These are phyloP conservation scores for Sporodiniella umbellata DNA, from an alignment of 371 early-diverging fungal species.

Conservation along the genomic window DNA sequence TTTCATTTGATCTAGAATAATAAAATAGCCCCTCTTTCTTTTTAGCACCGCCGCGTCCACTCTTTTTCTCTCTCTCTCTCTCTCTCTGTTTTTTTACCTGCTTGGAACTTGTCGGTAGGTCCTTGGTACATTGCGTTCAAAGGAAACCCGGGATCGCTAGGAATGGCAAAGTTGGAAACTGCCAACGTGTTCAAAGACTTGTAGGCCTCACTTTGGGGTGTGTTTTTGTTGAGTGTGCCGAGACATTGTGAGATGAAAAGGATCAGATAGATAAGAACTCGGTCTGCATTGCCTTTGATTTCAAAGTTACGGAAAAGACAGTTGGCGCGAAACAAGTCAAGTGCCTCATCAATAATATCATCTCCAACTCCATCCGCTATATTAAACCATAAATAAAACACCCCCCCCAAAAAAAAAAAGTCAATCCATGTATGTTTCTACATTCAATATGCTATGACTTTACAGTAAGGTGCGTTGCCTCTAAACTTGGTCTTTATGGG, in stretches of 20 bases:
- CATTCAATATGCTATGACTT: no score
- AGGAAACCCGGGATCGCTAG: slow-evolving; percentile 91
- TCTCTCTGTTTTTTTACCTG: slow-evolving; percentile 67
- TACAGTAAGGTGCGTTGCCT: slow-evolving; percentile 77
- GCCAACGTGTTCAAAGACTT: slow-evolving; percentile 82
- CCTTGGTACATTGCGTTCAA: slow-evolving; percentile 83
- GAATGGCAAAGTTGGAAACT: slow-evolving; percentile 85
- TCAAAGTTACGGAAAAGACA: slow-evolving; percentile 97
- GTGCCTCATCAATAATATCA: slow-evolving; percentile 93
- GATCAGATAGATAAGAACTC: slow-evolving; percentile 90
- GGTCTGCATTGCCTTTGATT: slow-evolving; percentile 91
- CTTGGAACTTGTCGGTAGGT: slow-evolving; percentile 72
- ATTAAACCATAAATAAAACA: slow-evolving; percentile 4
- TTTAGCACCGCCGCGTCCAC: background rate
- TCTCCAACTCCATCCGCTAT: slow-evolving; percentile 60
- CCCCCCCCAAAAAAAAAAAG: no score
- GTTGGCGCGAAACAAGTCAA: slow-evolving; percentile 93
- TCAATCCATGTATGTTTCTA: no score
- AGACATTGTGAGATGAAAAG: slow-evolving; percentile 91
- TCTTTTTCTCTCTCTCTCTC: no score
- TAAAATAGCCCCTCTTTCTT: background rate
- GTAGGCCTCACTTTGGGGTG: slow-evolving; percentile 66
- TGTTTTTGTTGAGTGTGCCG: slow-evolving; percentile 62
- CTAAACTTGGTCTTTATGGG: slow-evolving; percentile 87
- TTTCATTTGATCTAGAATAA: slow-evolving; percentile 67